Evolutionary conservation across 2,329 filamentous ascomycete genomes (phyloP), one percentile per base, ranked within the genome.

Genomic region (Alternaria consortialis): DNA sequence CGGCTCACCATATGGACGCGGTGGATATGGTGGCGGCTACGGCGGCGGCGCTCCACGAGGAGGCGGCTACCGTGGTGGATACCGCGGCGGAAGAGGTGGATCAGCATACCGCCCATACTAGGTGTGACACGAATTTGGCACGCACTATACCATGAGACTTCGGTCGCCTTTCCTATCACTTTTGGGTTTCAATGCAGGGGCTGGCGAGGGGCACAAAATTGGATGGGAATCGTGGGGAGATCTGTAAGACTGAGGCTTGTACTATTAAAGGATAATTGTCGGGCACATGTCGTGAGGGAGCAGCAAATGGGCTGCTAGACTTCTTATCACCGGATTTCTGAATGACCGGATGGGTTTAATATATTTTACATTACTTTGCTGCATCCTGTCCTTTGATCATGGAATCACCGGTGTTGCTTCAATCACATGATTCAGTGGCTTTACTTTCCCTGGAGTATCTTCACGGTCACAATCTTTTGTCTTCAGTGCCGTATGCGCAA

Each of bases 1-100:
- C 44, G 86, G 84, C 39, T 86, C 83, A 63, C 75, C 77, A 63
- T 82, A 83, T 53, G 80, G 68, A 23, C 62, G 64, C 13, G 57
- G 64, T 12, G 62, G 69, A 9, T 63, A 58, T 17, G 68, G 79
- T 57, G 85, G 71, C 15, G 68, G 66, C 32, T 69, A 67, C 32
- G 69, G 72, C 25, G 69, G 66, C 34, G 69, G 72, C 29, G 70
- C 76, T 53, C 79, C 80, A 40, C 74, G 80, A 56, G 80, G 80
- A 56, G 80, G 81, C 39, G 79, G 80, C 7, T 80, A 80, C 62
- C 72, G 78, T 62, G 78, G 78, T 23, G 78, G 78, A 43, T 80
- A 79, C 58, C 74, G 77, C 13, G 65, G 64, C 25, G 58, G 63
- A 48, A 62, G 70, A 53, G 70, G 78, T 52, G 77, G 76, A 23